Evolutionary conservation across 129 eudicot species (phyloP), one percentile per base, ranked within the genome.

Genomic region (Escallonia rubra): DNA sequence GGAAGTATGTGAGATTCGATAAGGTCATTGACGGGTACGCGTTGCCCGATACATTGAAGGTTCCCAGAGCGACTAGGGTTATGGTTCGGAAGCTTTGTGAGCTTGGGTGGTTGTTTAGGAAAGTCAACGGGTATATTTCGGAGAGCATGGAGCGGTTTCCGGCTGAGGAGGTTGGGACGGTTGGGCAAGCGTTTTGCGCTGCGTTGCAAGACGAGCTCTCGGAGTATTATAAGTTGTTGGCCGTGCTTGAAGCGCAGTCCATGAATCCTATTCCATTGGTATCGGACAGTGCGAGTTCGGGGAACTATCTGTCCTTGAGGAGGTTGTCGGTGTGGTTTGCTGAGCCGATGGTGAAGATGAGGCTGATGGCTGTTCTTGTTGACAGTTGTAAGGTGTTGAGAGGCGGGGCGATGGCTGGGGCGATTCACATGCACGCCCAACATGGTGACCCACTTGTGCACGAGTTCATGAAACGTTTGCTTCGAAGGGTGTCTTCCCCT

Each of bases 401-500:
- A 65, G 99, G 99, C 68, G 99, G 99, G 55, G 99, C 97, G 4
- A 89, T 94, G 99, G 99, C 99, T 15, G 99, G 99, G 49, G 99
- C 96, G 2, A 90, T 94, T 77, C 98, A 92, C 74, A 82, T 94
- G 96, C 97, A 89, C 66, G 97, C 99, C 10, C 96, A 89, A 70
- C 99, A 94, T 79, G 99, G 99, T 7, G 99, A 94, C 68, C 99
- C 99, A 2, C 90, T 94, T 62, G 85, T 94, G 41, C 90, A 90
- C 79, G 96, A 85, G 69, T 94, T 94, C 58, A 89, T 94, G 99
- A 89, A 83, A 73, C 76, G 86, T 40, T 72, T 94, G 57, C 96
- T 94, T 63, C 93, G 96, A 13, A 73, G 97, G 59, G 99, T 94
- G 38, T 89, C 96, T 58, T 94, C 97, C 12, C 99, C 99, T 23